Evolutionary conservation across 495 filamentous ascomycete species (phyloP).

Genomic region (Penicillium bovifimosum): DNA sequence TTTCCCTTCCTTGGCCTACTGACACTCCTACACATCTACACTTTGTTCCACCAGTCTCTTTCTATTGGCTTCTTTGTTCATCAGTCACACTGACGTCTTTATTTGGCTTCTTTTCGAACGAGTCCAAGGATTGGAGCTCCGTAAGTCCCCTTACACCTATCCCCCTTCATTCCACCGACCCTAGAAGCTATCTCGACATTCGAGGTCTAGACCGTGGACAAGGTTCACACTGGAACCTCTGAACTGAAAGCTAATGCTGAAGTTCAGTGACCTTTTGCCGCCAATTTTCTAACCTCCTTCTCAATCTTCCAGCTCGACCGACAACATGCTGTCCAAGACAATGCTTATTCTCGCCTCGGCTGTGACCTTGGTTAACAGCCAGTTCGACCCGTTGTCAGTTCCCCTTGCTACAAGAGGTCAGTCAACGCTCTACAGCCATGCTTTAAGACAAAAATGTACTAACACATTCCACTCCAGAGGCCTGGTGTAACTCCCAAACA

Average conservation of each 20-base stretch:
- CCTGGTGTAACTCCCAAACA: slow-evolving; percentile 66
- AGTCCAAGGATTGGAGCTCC: slow-evolving; percentile 1
- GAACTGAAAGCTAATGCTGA: not conserved
- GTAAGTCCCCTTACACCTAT: slow-evolving; percentile 8
- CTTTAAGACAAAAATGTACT: slow-evolving; percentile 9
- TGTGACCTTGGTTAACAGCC: slow-evolving; percentile 33
- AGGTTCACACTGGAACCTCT: not conserved
- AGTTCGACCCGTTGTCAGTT: slow-evolving; percentile 59
- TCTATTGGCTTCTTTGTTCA: slow-evolving; percentile 2
- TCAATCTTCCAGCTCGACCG: not conserved
- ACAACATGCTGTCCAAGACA: slow-evolving; percentile 25
- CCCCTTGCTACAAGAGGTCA: slow-evolving; percentile 41
- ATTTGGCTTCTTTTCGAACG: slow-evolving; percentile 5
- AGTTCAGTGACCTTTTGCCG: not conserved
- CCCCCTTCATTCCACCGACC: slow-evolving; percentile 19
- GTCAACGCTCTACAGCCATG: not conserved
- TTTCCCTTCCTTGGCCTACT: slow-evolving; percentile 2
- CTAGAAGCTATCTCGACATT: not conserved
- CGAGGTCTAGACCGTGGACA: not conserved
- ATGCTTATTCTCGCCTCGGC: slow-evolving; percentile 29
- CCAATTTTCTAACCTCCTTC: slow-evolving; percentile 1
- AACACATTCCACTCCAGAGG: slow-evolving; percentile 33
- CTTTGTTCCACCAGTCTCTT: slow-evolving; percentile 4
- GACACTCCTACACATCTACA: not conserved
- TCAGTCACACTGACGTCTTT: slow-evolving; percentile 5